These are phyloP conservation scores for Coemansia umbellata DNA, from an alignment of 192 early-diverging fungal species.

Conservation along the genomic window DNA sequence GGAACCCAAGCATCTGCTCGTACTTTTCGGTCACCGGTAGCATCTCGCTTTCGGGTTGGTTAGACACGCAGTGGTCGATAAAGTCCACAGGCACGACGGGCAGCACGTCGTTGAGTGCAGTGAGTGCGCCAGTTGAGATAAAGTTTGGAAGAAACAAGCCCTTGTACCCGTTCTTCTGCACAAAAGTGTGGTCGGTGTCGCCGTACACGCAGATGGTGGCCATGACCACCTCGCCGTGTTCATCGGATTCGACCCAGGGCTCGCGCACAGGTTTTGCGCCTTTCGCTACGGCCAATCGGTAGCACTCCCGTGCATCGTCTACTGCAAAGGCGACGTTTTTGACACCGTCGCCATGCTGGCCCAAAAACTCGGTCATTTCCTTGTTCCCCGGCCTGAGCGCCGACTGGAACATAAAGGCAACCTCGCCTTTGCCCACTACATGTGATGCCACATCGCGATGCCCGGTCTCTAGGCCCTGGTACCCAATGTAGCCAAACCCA, in stretches of 20 bases:
- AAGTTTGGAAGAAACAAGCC: slow-evolving; percentile 88
- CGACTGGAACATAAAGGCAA: slow-evolving; percentile 88
- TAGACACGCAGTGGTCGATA: slow-evolving; percentile 95
- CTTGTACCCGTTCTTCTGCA: slow-evolving; percentile 76
- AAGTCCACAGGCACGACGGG: slow-evolving; percentile 64
- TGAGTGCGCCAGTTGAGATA: slow-evolving; percentile 26
- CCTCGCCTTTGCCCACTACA: slow-evolving; percentile 77
- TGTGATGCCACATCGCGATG: slow-evolving; percentile 80
- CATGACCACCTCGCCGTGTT: slow-evolving; percentile 84
- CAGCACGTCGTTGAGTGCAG: slow-evolving; percentile 59
- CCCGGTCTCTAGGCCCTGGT: slow-evolving; percentile 95
- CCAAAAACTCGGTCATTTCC: slow-evolving; percentile 65
- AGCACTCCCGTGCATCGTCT: slow-evolving; percentile 76
- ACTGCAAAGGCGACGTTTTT: slow-evolving; percentile 95
- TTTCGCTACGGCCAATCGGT: slow-evolving; percentile 72
- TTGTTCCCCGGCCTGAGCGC: slow-evolving; percentile 78
- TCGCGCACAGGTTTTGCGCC: slow-evolving; percentile 78
- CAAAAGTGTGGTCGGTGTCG: slow-evolving; percentile 94
- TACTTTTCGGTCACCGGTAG: slow-evolving; percentile 78
- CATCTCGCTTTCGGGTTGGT: slow-evolving; percentile 94
- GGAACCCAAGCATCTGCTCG: slow-evolving; percentile 90
- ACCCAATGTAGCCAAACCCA: slow-evolving; percentile 90
- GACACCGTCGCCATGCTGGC: slow-evolving; percentile 88
- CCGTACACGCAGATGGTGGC: slow-evolving; percentile 91
- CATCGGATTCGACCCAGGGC: slow-evolving; percentile 80